These are phyloP conservation scores for Tylopilus cervinicoccineus DNA, from an alignment of 768 basidiomycete species.

Conservation along the genomic window DNA sequence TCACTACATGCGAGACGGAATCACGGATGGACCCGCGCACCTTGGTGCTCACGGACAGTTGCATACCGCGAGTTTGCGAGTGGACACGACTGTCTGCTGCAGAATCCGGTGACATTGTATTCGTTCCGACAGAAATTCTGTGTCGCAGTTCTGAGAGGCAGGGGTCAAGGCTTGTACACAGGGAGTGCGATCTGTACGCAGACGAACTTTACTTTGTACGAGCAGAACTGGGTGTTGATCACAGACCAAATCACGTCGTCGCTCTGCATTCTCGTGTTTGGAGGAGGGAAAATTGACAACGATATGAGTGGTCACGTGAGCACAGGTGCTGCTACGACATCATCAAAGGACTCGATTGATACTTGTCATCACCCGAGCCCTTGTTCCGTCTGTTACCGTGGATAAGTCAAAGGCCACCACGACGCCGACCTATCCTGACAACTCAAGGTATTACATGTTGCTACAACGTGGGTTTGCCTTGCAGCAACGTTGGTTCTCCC, in stretches of 20 bases:
- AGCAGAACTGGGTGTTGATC: slow-evolving; percentile 93
- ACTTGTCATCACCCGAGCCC: too few species aligned
- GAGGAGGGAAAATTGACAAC: neutral
- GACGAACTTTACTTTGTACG: slow-evolving; percentile 98
- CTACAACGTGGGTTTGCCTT: too few species aligned
- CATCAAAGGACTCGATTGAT: too few species aligned
- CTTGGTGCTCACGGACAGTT: slow-evolving; percentile 95
- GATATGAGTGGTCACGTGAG: slow-evolving; percentile 10
- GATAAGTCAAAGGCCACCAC: too few species aligned
- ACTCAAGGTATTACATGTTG: too few species aligned
- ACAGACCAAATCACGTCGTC: slow-evolving; percentile 99
- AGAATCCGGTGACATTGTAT: slow-evolving; percentile 97
- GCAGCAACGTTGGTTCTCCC: too few species aligned
- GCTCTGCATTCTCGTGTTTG: slow-evolving; percentile 65
- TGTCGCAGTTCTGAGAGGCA: slow-evolving; percentile 68
- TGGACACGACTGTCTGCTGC: slow-evolving; percentile 92
- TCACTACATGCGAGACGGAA: neutral
- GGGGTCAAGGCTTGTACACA: slow-evolving; percentile 8
- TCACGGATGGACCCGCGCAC: slow-evolving; percentile 40
- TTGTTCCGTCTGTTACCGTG: too few species aligned
- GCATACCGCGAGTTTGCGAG: slow-evolving; percentile 98
- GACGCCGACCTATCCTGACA: too few species aligned
- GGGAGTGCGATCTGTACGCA: neutral
- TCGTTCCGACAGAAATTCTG: slow-evolving; percentile 99
- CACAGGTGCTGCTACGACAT: too few species aligned